Evolutionary conservation across 2,329 filamentous ascomycete genomes (phyloP).

Genomic region (Domatiomyces globalis): DNA sequence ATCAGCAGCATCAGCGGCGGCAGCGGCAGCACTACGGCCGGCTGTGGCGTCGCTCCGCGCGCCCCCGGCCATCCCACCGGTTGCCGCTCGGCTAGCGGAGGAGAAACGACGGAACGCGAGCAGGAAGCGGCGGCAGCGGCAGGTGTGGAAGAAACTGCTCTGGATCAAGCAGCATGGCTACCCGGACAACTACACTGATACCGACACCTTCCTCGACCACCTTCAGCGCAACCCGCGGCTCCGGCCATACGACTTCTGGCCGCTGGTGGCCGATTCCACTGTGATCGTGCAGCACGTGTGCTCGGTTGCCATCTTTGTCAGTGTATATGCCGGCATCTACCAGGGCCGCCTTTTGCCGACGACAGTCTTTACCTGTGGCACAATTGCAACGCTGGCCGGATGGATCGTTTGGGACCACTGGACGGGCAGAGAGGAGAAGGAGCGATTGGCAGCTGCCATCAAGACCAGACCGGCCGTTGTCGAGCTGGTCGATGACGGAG

Average conservation of each 20-base stretch:
- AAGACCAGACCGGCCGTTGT: conserved; percentile 14
- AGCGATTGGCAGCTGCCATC: conserved; percentile 20
- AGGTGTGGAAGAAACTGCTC: conserved; percentile 83
- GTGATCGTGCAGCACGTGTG: conserved; percentile 96
- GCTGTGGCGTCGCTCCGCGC: conserved; percentile 30
- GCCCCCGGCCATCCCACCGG: conserved; percentile 27
- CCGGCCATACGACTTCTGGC: conserved; percentile 96
- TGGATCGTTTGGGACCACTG: conserved; percentile 90
- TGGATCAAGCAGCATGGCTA: conserved; percentile 85
- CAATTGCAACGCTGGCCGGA: conserved; percentile 64
- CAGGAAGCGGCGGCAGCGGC: conserved; percentile 53
- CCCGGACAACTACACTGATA: conserved; percentile 98
- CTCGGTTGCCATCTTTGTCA: conserved; percentile 85
- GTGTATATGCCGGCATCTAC: conserved; percentile 83
- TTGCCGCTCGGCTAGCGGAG: conserved; percentile 26
- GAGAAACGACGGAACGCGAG: conserved; percentile 44
- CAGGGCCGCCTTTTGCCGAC: conserved; percentile 77
- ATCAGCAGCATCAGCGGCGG: conserved; percentile 27
- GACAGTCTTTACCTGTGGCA: conserved; percentile 76
- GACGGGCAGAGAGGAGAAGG: conserved; percentile 50
- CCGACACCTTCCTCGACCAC: conserved; percentile 89
- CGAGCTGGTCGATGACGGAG: conserved; percentile 22
- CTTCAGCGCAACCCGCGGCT: conserved; percentile 87
- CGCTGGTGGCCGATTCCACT: conserved; percentile 82
- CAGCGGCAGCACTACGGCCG: conserved; percentile 22